Percentiles rank a stretch among this genome's conserved stretches.
Conservation (phyloP, 2,329 filamentous ascomycete genomes). For the Emergomyces africanus region DNA sequence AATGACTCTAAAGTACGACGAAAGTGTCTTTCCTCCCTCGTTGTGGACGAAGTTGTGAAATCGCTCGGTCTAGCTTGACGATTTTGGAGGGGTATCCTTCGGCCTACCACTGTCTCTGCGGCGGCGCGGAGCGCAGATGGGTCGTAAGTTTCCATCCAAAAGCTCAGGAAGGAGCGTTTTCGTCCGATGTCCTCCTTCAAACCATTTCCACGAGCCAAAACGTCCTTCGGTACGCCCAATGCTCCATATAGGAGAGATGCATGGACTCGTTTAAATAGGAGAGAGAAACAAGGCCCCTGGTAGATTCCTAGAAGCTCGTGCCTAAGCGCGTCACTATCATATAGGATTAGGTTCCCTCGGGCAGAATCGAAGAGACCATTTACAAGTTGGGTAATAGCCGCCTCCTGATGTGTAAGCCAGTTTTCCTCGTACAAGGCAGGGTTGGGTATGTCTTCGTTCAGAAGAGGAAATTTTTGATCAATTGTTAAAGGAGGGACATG, state of each 20-base stretch:
- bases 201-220: slow-evolving; percentile 32
- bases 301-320: slow-evolving; percentile 41
- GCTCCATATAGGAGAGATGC: slow-evolving; percentile 47
- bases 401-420: slow-evolving; percentile 51
- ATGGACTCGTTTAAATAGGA: slow-evolving; percentile 45
- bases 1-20: slow-evolving; percentile 39
- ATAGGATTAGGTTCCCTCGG: slow-evolving; percentile 7
- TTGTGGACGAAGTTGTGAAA: neutral
- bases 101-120: slow-evolving; percentile 47
- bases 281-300: slow-evolving; percentile 37
- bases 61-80: slow-evolving; percentile 5
- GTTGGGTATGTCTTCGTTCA: slow-evolving; percentile 41
- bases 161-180: slow-evolving; percentile 42
- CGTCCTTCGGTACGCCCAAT: slow-evolving; percentile 42
- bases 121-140: slow-evolving; percentile 38
- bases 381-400: slow-evolving; percentile 46
- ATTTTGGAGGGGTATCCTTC: slow-evolving; percentile 26
- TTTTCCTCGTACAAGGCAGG: slow-evolving; percentile 50
- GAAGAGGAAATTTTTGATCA: slow-evolving; percentile 36
- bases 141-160: slow-evolving; percentile 49
- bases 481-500: slow-evolving; percentile 16
- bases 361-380: slow-evolving; percentile 42
- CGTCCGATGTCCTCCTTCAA: slow-evolving; percentile 46
- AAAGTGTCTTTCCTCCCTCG: slow-evolving; percentile 16
- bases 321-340: slow-evolving; percentile 26